Conservation (phyloP, 805 yeast genomes). For the Ogataea paraovalis region DNA sequence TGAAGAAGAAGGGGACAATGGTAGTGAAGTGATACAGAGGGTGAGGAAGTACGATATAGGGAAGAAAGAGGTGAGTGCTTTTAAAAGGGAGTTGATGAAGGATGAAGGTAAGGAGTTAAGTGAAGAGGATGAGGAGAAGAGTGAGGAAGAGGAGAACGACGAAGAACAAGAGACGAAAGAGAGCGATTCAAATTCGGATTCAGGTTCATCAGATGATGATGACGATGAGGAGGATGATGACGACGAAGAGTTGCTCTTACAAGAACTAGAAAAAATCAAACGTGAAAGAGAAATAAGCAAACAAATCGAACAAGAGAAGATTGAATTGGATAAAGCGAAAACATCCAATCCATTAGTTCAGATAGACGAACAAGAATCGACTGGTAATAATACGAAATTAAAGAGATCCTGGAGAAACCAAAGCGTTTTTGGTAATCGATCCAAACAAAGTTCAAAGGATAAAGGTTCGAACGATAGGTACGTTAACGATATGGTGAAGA, state of each 20-base stretch:
- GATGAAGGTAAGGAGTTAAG: constrained; percentile 3
- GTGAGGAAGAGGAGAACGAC: constrained; percentile 1
- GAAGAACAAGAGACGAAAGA: constrained; percentile 30
- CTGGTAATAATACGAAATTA: constrained; percentile 8
- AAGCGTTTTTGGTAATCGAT: constrained; percentile 25
- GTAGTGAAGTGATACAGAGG: background rate
- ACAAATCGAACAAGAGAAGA: constrained; percentile 25
- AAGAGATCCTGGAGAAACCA: constrained; percentile 35
- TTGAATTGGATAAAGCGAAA: constrained; percentile 19
- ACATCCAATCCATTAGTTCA: constrained; percentile 25
- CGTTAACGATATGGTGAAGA: constrained; percentile 32
- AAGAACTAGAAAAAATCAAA: constrained; percentile 37
- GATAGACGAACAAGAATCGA: constrained; percentile 7
- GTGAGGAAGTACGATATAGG: constrained; percentile 18
- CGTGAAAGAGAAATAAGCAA: constrained; percentile 30
- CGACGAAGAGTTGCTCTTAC: constrained; percentile 43
- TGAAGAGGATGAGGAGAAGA: background rate
- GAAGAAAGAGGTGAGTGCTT: constrained; percentile 15
- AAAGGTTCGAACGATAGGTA: constrained; percentile 18
- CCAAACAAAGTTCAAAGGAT: constrained; percentile 7
- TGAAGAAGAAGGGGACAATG: constrained; percentile 36
- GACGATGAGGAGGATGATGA: constrained; percentile 22
- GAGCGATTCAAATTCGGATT: constrained; percentile 14
- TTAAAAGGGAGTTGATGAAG: constrained; percentile 15
- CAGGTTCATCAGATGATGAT: constrained; percentile 37